Evolutionary conservation across 495 filamentous ascomycete species (phyloP), one percentile per base, ranked within the genome.

Genomic region (Chaetomium fimeti): DNA sequence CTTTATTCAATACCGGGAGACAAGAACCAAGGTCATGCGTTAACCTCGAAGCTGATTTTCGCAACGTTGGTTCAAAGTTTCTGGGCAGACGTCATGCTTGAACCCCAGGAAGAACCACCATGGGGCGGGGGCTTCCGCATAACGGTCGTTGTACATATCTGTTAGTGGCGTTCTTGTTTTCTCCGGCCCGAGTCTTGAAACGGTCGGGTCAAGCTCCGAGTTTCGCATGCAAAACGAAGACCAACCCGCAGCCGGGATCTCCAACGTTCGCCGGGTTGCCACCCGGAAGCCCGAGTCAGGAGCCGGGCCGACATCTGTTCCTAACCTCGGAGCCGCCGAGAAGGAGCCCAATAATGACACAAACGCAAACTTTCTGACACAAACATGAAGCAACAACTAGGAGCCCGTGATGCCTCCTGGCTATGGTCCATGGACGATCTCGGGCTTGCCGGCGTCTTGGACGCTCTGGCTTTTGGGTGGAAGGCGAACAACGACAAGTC

Each of bases 281-380:
- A 60, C 57, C 12, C 27, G 43, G 45, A 20, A 25, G 29, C n/a
- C 27, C 27, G 45, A 60, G 57, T 60, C 57, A 60, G 28, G 57
- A 22, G n/a, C 22, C 11, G 22, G 20, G 2, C 15, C 20, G 13
- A 12, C 12, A 28, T 6, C 29, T 43, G 32, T 9, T 36, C 32
- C 32, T 22, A 11, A 3, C 22, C 13, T 43, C 38, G 55, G 36
- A 28, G 38, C 20, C 24, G 36, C 55, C 29, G 29, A 56, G 13
- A 16, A 8, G 5, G 7, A 25, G 25, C 2, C 12, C 2, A 24
- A 29, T 52, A 24, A 12, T 54, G 51, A 54, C 27, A 54, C 49
- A 25, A 29, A 52, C 49, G 5, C 16, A 13, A 7, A 18, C 12
- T 13, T 51, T 12, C 24, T 52, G 51, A 32, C 51, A 11, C 48